These are phyloP conservation scores for Xylariaceae sp. DNA, from an alignment of 2,329 filamentous ascomycete genomes.

Conservation along the genomic window DNA sequence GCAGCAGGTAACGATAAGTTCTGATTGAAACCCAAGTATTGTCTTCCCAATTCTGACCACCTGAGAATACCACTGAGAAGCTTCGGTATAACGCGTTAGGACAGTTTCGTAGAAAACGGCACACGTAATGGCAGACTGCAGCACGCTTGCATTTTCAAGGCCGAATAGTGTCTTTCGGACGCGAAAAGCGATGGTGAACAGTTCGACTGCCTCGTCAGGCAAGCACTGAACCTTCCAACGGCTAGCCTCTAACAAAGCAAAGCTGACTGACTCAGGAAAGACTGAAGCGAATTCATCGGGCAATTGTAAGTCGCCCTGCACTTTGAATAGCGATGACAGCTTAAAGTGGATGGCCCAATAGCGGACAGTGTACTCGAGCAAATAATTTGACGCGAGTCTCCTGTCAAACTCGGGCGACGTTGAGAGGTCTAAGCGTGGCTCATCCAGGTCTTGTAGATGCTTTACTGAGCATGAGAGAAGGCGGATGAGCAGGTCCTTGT, in stretches of 20 bases:
- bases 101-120: conserved; percentile 14
- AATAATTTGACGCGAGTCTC: conserved; percentile 7
- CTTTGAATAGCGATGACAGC: conserved; percentile 15
- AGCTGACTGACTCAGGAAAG: conserved; percentile 12
- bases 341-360: conserved; percentile 16
- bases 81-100: conserved; percentile 2
- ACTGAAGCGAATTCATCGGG: conserved; percentile 10
- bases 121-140: conserved; percentile 14
- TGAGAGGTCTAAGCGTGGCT: conserved; percentile 10
- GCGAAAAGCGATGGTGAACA: conserved; percentile 12
- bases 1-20: conserved; percentile 12
- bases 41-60: conserved; percentile 13
- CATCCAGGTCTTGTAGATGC: conserved; percentile 11
- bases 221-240: conserved; percentile 12
- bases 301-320: conserved; percentile 12
- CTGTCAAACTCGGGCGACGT: conserved; percentile 7
- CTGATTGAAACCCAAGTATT: conserved; percentile 11
- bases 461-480: conserved; percentile 6
- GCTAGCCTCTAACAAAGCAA: conserved; percentile 12
- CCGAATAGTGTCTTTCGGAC: conserved; percentile 13
- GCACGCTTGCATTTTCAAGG: conserved; percentile 6
- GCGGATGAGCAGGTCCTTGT: conserved; percentile 13
- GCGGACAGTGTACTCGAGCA: conserved; percentile 14
- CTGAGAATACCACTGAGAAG: conserved; percentile 11
- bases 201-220: conserved; percentile 10